phyloP scores from a whole-genome alignment of 2,329 filamentous ascomycete species.

The Diaporthe aspalathi region DNA sequence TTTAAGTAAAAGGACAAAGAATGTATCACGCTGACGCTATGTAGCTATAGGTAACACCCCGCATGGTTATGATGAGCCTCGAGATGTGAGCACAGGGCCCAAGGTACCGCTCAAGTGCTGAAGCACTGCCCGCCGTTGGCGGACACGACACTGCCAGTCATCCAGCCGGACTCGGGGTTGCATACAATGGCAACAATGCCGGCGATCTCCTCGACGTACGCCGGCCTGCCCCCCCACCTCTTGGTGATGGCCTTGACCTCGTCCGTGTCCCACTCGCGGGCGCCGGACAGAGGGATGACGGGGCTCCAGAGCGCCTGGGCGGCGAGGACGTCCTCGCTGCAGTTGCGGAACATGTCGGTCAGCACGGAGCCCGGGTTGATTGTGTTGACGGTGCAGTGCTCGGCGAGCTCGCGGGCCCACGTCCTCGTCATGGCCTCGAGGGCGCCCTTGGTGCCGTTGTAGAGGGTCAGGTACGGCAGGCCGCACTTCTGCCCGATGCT shows the following conservation, averaged over 20 bases:
- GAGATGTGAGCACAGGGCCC: neutral
- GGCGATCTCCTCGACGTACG: slow-evolving; percentile 61
- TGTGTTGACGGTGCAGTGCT: slow-evolving; percentile 67
- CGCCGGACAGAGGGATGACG: slow-evolving; percentile 60
- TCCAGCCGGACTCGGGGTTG: slow-evolving; percentile 42
- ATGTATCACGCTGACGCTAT: neutral
- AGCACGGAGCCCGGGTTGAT: slow-evolving; percentile 69
- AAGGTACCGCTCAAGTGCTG: slow-evolving; percentile 9
- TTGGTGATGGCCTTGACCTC: slow-evolving; percentile 56
- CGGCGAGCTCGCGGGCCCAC: slow-evolving; percentile 70
- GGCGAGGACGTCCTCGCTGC: slow-evolving; percentile 63
- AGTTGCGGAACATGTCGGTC: slow-evolving; percentile 59
- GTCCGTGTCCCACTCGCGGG: slow-evolving; percentile 46
- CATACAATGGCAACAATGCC: slow-evolving; percentile 41
- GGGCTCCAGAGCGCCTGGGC: slow-evolving; percentile 51
- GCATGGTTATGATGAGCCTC: too few species aligned
- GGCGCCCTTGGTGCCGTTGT: slow-evolving; percentile 72
- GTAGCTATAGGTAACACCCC: neutral
- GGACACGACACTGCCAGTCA: slow-evolving; percentile 42
- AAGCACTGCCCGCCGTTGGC: slow-evolving; percentile 41
- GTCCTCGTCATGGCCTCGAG: slow-evolving; percentile 72
- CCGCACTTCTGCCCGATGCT: slow-evolving; percentile 65
- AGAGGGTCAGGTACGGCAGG: slow-evolving; percentile 65
- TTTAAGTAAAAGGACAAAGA: neutral
- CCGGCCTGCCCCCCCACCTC: slow-evolving; percentile 62